These are phyloP conservation scores for Cladosporium colombiae DNA, from an alignment of 2,329 filamentous ascomycete genomes.

Conservation along the genomic window DNA sequence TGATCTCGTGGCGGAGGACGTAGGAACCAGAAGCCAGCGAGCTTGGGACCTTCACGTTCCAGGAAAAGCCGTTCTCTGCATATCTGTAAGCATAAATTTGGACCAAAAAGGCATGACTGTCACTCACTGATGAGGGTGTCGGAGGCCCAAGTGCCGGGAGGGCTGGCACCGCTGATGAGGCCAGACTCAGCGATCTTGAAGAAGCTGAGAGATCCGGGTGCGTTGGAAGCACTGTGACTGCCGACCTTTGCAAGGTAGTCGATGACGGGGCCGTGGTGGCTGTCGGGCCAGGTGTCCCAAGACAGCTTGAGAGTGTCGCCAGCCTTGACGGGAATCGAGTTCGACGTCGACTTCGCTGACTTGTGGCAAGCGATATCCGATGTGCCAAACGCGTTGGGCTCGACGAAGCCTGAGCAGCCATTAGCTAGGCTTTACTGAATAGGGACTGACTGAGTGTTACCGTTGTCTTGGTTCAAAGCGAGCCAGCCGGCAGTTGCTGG, in stretches of 20 bases:
- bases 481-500: slow-evolving; percentile 15
- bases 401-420: slow-evolving; percentile 28
- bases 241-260: slow-evolving; percentile 62
- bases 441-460: neutral
- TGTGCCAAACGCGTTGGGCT: slow-evolving; percentile 27
- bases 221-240: slow-evolving; percentile 56
- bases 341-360: slow-evolving; percentile 51
- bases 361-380: slow-evolving; percentile 49
- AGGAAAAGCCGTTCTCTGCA: slow-evolving; percentile 10
- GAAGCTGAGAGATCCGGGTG: slow-evolving; percentile 57
- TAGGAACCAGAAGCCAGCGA: slow-evolving; percentile 54
- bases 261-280: slow-evolving; percentile 64
- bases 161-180: slow-evolving; percentile 47
- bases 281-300: slow-evolving; percentile 66
- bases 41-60: slow-evolving; percentile 53
- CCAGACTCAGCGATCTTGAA: slow-evolving; percentile 65
- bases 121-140: slow-evolving; percentile 45
- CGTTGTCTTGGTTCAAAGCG: slow-evolving; percentile 40
- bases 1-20: slow-evolving; percentile 60
- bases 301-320: slow-evolving; percentile 60
- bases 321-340: slow-evolving; percentile 58
- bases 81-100: neutral
- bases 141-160: slow-evolving; percentile 56
- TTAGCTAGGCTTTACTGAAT: neutral
- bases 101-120: neutral